Evolutionary conservation across 805 yeast genomes (phyloP).

Genomic region (Lachancea nothofagi): DNA sequence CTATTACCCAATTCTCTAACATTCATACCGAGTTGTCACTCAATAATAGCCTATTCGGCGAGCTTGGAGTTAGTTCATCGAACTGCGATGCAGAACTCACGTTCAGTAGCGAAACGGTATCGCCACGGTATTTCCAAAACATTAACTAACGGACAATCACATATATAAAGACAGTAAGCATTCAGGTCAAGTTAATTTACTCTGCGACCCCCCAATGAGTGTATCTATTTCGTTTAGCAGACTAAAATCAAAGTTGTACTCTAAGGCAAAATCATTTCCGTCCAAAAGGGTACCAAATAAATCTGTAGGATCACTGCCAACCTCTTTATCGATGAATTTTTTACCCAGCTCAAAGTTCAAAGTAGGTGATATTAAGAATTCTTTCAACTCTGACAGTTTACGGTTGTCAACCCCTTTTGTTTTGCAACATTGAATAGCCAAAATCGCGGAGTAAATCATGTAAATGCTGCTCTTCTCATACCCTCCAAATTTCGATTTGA

Average conservation of each 20-base stretch:
- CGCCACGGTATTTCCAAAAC: too few species aligned
- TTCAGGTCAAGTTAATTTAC: not conserved
- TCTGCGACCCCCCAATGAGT: constrained; percentile 15
- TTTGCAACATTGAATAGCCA: constrained; percentile 28
- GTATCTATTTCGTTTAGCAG: constrained; percentile 29
- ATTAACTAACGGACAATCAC: too few species aligned
- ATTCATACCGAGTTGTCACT: too few species aligned
- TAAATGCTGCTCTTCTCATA: constrained; percentile 25
- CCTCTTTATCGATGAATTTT: constrained; percentile 24
- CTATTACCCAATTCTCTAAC: too few species aligned
- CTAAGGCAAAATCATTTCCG: constrained; percentile 30
- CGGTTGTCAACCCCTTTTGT: constrained; percentile 18
- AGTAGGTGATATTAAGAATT: constrained; percentile 20
- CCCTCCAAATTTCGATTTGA: constrained; percentile 18
- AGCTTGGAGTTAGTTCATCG: too few species aligned
- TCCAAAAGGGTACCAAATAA: constrained; percentile 26
- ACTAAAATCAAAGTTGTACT: constrained; percentile 29
- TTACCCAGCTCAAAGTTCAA: constrained; percentile 26
- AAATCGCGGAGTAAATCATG: constrained; percentile 27
- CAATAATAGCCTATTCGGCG: too few species aligned
- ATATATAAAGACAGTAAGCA: not conserved
- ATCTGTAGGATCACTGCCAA: constrained; percentile 18
- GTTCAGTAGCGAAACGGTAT: too few species aligned
- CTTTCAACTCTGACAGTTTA: constrained; percentile 14
- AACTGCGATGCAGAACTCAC: too few species aligned